A percentile compares a stretch with the other conserved stretches of the same genome.
phyloP scores from a whole-genome alignment of 31 red algal genomes.

The Bonnemaisonia californica region DNA sequence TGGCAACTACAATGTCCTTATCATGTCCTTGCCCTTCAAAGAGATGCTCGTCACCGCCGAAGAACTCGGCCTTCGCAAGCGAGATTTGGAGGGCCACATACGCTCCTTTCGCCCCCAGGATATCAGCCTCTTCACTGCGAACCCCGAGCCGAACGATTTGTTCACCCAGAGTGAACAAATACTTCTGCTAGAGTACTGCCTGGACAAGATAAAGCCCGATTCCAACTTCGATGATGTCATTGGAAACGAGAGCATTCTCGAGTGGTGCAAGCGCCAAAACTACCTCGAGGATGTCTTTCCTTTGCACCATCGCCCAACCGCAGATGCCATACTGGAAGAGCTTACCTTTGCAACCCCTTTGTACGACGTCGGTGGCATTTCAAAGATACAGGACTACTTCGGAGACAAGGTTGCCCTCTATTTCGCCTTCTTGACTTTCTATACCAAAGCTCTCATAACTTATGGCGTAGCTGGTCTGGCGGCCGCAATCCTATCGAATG shows the following conservation, averaged over 20 bases:
- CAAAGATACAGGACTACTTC: slow-evolving; percentile 79
- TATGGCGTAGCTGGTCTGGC: slow-evolving; percentile 57
- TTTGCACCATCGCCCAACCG: slow-evolving; percentile 62
- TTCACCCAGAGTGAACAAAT: slow-evolving; percentile 74
- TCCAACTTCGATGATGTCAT: slow-evolving; percentile 72
- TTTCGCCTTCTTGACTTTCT: slow-evolving; percentile 79
- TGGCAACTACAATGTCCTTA: slow-evolving; percentile 46
- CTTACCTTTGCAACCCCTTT: slow-evolving; percentile 36
- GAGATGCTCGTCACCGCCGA: slow-evolving; percentile 63
- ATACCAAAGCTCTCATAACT: slow-evolving; percentile 57
- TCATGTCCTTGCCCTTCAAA: slow-evolving; percentile 57
- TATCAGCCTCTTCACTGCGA: slow-evolving; percentile 34
- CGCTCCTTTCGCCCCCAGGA: slow-evolving; percentile 59
- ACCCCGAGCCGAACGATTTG: slow-evolving; percentile 13
- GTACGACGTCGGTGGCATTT: slow-evolving; percentile 62
- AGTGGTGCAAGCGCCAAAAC: slow-evolving; percentile 83
- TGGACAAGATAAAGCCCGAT: slow-evolving; percentile 66
- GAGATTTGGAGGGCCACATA: slow-evolving; percentile 68
- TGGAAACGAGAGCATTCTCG: slow-evolving; percentile 76
- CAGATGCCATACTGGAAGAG: slow-evolving; percentile 41
- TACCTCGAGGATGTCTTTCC: slow-evolving; percentile 89
- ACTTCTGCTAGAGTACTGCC: slow-evolving; percentile 63
- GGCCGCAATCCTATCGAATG: slow-evolving; percentile 11
- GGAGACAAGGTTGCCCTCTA: slow-evolving; percentile 88
- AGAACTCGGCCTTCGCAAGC: slow-evolving; percentile 66